Base-by-base conservation (phyloP, 441 rosid genomes). In the Kokia cookei region DNA sequence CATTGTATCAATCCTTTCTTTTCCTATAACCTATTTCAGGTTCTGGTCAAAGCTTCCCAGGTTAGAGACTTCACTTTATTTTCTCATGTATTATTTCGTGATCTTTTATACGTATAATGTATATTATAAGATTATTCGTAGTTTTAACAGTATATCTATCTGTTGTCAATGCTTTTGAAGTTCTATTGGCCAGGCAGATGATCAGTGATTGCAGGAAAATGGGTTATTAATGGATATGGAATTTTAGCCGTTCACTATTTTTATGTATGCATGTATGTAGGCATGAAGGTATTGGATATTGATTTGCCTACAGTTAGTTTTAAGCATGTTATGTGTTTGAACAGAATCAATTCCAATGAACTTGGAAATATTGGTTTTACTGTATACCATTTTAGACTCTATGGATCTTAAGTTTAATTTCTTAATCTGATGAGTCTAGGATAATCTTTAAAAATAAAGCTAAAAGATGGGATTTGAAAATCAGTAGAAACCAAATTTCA, bases 1-100 rank as follows among this genome's bases (percentile, higher is more conserved):
- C 54, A 65, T 65, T 65, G 32, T 42, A 24, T 27, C 71, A 26
- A 47, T 72, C 19, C 76, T 65, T 72, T 77, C 76, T 24, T 42
- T 47, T 2, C 14, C 63, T 50, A 37, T 8, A n/a, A 62, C 70
- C 45, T 65, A 53, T 54, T 76, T 19, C 72, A 47, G 43, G 55
- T 76, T 76, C 72, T 10, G 51, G 19, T 11, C 67, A n/a, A 17
- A 37, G 12, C 68, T 55, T 76, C 43, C 65, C 47, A 58, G 76
- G 80, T 77, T 9, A 42, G 32, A 50, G 40, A 27, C 60, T 67
- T 50, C 14, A 35, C 43, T 24, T 57, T 24, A 13, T 13, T 3
- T 2, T 3, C 27, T 5, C 13, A 17, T 12, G 17, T 11, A 9
- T 55, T n/a, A 12, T 27, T 66, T 17, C 22, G 32, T 59, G 24